Evolutionary conservation across 352 stramenopile genomes (phyloP).

Genomic region (Pythium sukuiense): DNA sequence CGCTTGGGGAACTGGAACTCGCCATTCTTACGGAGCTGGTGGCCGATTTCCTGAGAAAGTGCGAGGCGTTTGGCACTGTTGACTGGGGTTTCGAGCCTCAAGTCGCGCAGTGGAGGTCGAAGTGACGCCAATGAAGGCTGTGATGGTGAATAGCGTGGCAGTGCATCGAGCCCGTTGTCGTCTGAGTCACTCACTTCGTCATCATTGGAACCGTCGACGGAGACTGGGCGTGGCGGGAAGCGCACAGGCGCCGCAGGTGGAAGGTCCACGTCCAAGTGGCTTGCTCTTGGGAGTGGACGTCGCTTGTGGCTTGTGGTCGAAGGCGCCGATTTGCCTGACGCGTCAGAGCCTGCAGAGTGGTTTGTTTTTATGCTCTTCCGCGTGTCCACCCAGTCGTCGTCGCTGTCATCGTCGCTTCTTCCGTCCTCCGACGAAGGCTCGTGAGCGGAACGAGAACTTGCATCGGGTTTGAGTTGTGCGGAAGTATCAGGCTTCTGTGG

Average conservation of each 20-base stretch:
- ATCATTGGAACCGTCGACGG: background rate
- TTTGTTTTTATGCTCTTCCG: conserved; percentile 14
- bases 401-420: conserved; percentile 6
- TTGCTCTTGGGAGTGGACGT: conserved; percentile 6
- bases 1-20: conserved; percentile 40
- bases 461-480: background rate
- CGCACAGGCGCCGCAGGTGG: conserved; percentile 21
- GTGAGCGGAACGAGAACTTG: background rate
- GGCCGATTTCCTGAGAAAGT: conserved; percentile 33
- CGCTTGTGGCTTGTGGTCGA: conserved; percentile 9
- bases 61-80: conserved; percentile 20
- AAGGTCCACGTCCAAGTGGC: conserved; percentile 15
- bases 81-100: background rate
- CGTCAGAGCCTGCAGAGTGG: background rate
- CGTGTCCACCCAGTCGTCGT: conserved; percentile 18
- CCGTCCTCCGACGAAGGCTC: background rate
- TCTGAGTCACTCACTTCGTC: conserved; percentile 16
- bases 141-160: conserved; percentile 11
- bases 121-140: background rate
- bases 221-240: conserved; percentile 10
- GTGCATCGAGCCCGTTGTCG: conserved; percentile 25
- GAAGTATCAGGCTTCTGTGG: conserved; percentile 14
- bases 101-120: background rate
- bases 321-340: background rate
- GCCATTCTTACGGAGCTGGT: conserved; percentile 29